Base-by-base conservation (phyloP, 176 grass and related monocot species). In the Zoysia pacifica region DNA sequence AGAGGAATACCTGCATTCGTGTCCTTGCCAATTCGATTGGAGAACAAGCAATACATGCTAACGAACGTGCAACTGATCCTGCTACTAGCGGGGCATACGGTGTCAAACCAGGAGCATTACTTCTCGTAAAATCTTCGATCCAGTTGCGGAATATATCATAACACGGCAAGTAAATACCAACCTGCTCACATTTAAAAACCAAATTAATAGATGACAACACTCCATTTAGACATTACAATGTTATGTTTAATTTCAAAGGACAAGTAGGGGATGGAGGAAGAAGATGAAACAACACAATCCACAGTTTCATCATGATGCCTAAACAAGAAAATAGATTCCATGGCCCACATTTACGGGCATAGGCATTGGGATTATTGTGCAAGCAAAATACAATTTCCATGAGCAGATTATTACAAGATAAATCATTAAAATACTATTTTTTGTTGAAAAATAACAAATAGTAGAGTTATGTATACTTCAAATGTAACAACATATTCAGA, bases 131-230 rank as follows among this genome's bases (percentile, higher is more conserved):
- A 81, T 91, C 83, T 81, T 94, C 92, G 60, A 98, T 77, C 78
- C 84, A 76, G 53, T 98, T 94, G 67, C 92, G 72, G 73, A 98
- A 98, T 86, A 94, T 82, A 73, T 98, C 95, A 89, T 98, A 98
- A 81, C 92, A 98, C 55, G 95, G 95, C 84, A 98, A 89, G 70
- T 98, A 98, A 87, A 98, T 98, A 28, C 95, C 95, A 45, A 98
- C 95, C 95, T 98, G 88, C 82, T 86, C 61, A 44, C 37, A 82
- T 35, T 62, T 48, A 77, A 83, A 59, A n/a, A 60, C n/a, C 19
- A 81, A 56, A 81, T 84, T 39, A 73, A 58, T 41, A 72, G 58
- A 38, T 16, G 13, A 19, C 16, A 69, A 42, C 9, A 84, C 39
- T 48, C 11, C 37, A 15, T 52, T 69, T 63, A 18, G 7, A 28